These are phyloP conservation scores for Westerdykella aurantiaca DNA, from an alignment of 2,329 filamentous ascomycete species.

Conservation along the genomic window DNA sequence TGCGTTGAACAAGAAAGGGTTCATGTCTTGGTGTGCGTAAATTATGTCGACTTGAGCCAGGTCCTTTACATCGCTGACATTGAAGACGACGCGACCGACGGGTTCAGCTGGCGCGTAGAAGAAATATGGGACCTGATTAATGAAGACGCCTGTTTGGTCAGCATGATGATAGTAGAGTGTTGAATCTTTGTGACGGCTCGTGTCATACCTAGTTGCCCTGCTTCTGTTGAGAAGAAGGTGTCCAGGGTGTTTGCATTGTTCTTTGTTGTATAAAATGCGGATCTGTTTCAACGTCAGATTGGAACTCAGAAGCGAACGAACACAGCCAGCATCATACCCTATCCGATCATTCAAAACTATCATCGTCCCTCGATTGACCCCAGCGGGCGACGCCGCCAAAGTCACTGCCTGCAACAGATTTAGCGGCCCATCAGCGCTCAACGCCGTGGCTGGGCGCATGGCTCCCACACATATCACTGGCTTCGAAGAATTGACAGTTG, in stretches of 20 bases:
- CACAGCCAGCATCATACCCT: too few species aligned
- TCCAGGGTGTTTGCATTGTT: conserved; percentile 59
- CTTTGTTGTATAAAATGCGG: conserved; percentile 51
- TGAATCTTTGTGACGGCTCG: too few species aligned
- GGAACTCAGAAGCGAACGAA: too few species aligned
- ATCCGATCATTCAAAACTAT: too few species aligned
- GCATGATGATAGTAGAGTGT: conserved; percentile 24
- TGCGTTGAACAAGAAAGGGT: conserved; percentile 44
- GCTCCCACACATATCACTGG: too few species aligned
- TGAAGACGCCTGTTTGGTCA: conserved; percentile 52
- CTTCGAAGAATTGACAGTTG: too few species aligned
- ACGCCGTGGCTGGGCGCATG: too few species aligned
- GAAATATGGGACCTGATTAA: conserved; percentile 55
- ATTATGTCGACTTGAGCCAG: conserved; percentile 54
- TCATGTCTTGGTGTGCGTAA: conserved; percentile 52
- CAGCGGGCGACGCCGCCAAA: too few species aligned
- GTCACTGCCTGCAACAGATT: too few species aligned
- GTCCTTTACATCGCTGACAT: conserved; percentile 38
- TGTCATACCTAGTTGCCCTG: conserved; percentile 3
- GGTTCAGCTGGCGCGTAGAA: conserved; percentile 50
- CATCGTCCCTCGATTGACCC: too few species aligned
- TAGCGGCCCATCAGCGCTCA: too few species aligned
- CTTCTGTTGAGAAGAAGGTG: conserved; percentile 55
- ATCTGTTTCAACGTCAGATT: too few species aligned
- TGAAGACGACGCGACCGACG: conserved; percentile 42